Percentiles rank a stretch among this genome's conserved stretches.
Conservation (phyloP, 768 basidiomycete species). For the Butyriboletus loyo region DNA sequence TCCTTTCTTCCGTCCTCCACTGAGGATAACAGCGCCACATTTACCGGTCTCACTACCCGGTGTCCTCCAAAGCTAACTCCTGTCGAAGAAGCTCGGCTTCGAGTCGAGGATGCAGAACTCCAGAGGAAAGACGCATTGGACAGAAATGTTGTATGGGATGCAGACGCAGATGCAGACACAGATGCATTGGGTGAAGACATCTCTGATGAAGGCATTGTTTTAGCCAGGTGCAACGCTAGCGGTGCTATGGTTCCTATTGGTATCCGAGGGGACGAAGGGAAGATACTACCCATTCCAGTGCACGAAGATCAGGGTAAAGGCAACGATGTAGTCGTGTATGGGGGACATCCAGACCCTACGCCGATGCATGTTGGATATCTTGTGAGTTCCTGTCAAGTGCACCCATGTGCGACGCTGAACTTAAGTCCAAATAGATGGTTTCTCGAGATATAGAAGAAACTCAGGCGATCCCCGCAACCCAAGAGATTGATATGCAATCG, state of each 20-base stretch:
- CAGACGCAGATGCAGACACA: conserved; percentile 51
- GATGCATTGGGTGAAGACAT: conserved; percentile 60
- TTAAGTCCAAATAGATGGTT: conserved; percentile 13
- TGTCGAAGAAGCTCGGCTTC: conserved; percentile 51
- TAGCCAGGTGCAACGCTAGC: conserved; percentile 20
- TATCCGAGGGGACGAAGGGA: conserved; percentile 52
- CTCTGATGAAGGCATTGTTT: conserved; percentile 26
- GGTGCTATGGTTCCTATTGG: conserved; percentile 47
- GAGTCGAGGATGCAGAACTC: conserved; percentile 53
- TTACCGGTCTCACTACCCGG: conserved; percentile 43
- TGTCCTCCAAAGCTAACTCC: conserved; percentile 48
- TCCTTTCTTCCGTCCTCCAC: conserved; percentile 64
- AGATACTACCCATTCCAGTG: conserved; percentile 44
- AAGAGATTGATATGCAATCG: conserved; percentile 26
- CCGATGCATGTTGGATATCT: conserved; percentile 56
- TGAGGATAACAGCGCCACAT: conserved; percentile 56
- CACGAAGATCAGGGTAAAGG: conserved; percentile 15
- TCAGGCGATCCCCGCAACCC: conserved; percentile 41
- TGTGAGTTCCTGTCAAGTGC: conserved; percentile 34
- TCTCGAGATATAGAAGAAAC: conserved; percentile 46
- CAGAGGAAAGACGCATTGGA: conserved; percentile 60
- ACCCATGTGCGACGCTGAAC: background rate
- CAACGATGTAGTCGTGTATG: conserved; percentile 35
- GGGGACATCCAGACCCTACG: conserved; percentile 48
- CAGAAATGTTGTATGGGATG: conserved; percentile 65